A percentile compares a stretch with the other conserved stretches of the same genome.
These are phyloP conservation scores for Edaphochlamys debaryana DNA, from an alignment of 139 green algal species.

Conservation along the genomic window DNA sequence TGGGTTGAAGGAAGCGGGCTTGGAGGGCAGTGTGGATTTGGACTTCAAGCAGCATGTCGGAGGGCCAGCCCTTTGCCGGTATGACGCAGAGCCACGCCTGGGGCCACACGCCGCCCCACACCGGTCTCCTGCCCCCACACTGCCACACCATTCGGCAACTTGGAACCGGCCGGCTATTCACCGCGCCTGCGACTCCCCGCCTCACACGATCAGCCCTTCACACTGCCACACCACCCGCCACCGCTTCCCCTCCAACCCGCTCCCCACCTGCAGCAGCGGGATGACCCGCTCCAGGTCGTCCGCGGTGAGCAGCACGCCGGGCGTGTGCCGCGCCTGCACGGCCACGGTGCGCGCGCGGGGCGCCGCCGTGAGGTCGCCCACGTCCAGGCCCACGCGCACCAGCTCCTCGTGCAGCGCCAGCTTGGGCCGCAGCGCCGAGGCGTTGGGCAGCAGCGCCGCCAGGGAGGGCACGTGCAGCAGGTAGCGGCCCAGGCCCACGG, in stretches of 20 bases:
- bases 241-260: too few relatives aligned
- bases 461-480: slow-evolving; percentile 34
- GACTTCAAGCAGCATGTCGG: too few relatives aligned
- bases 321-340: slow-evolving; percentile 5
- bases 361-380: slow-evolving; percentile 17
- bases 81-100: too few relatives aligned
- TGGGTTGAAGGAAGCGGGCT: neutral
- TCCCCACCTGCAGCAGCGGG: slow-evolving; percentile 41
- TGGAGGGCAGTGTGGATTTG: neutral
- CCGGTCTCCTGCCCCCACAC: too few relatives aligned
- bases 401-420: slow-evolving; percentile 30
- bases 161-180: too few relatives aligned
- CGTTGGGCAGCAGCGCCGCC: slow-evolving; percentile 15
- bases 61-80: too few relatives aligned
- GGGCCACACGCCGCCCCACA: too few relatives aligned
- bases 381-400: slow-evolving; percentile 30
- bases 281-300: slow-evolving; percentile 44
- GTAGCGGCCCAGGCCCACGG: slow-evolving; percentile 33
- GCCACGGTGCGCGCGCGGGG: slow-evolving; percentile 26
- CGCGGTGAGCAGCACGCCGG: slow-evolving; percentile 4
- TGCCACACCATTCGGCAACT: too few relatives aligned
- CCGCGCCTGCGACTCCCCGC: too few relatives aligned
- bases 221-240: too few relatives aligned
- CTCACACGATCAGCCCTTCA: too few relatives aligned
- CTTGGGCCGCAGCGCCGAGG: slow-evolving; percentile 40